phyloP scores from a whole-genome alignment of 345 rosid genomes.

The Salix caprea region DNA sequence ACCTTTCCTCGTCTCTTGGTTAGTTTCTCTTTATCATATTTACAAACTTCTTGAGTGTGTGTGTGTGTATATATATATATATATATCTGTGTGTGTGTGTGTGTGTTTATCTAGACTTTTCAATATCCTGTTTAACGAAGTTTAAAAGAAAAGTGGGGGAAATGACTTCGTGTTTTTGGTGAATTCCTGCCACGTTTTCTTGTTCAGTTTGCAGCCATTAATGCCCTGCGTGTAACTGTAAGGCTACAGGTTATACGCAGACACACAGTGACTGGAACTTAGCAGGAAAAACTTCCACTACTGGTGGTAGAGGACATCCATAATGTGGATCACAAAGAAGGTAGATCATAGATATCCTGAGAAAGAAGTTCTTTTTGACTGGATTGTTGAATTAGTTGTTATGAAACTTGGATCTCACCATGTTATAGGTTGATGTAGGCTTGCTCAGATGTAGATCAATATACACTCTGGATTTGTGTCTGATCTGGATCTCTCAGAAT shows the following conservation, averaged over 20 bases:
- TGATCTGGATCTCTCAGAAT: background rate
- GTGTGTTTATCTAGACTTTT: background rate
- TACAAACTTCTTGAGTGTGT: background rate
- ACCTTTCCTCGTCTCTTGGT: slow-evolving; percentile 91
- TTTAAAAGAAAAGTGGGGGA: background rate
- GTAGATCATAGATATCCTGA: background rate
- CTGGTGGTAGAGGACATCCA: background rate
- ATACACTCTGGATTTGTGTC: background rate
- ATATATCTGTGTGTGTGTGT: too few species aligned
- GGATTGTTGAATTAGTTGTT: background rate
- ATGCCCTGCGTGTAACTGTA: background rate
- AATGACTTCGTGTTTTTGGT: background rate
- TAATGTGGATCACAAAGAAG: background rate
- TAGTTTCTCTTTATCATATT: slow-evolving; percentile 9
- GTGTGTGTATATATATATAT: too few species aligned
- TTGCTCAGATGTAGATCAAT: background rate
- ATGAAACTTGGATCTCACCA: background rate
- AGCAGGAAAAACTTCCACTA: background rate
- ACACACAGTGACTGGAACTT: background rate
- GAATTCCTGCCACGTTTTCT: background rate
- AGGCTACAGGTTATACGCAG: background rate
- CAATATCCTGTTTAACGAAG: background rate
- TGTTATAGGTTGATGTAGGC: background rate
- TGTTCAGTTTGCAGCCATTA: background rate
- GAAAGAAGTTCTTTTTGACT: background rate